phyloP scores from a whole-genome alignment of 2,329 filamentous ascomycete species.

The Phaeoacremonium minimum region DNA sequence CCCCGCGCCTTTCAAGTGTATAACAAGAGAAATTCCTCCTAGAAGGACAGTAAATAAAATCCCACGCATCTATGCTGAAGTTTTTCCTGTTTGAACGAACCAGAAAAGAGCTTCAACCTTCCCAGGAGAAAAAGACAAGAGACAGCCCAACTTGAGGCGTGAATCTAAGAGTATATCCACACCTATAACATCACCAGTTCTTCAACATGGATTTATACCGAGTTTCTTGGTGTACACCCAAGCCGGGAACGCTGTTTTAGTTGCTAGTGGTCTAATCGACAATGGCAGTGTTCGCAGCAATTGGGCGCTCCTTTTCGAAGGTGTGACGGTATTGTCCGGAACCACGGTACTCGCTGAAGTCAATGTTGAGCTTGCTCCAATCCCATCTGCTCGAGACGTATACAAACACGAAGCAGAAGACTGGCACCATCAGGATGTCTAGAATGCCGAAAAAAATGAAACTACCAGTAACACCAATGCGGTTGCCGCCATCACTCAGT shows the following conservation, averaged over 20 bases:
- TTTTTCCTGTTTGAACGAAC: too few relatives aligned
- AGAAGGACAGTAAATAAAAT: too few relatives aligned
- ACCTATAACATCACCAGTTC: too few relatives aligned
- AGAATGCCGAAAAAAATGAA: slow-evolving; percentile 43
- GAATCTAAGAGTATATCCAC: too few relatives aligned
- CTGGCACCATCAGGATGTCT: slow-evolving; percentile 37
- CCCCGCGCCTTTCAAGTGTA: too few relatives aligned
- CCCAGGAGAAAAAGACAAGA: too few relatives aligned
- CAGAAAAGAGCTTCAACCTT: too few relatives aligned
- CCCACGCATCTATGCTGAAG: too few relatives aligned
- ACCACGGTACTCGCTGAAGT: slow-evolving; percentile 40
- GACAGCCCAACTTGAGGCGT: too few relatives aligned
- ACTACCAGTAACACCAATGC: slow-evolving; percentile 33
- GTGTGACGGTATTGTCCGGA: background rate
- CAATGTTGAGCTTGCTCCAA: slow-evolving; percentile 35
- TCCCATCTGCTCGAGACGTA: slow-evolving; percentile 37
- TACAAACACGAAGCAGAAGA: slow-evolving; percentile 31
- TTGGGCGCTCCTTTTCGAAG: background rate
- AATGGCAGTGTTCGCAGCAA: background rate
- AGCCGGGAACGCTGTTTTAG: background rate
- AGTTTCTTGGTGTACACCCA: too few relatives aligned
- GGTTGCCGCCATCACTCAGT: slow-evolving; percentile 38
- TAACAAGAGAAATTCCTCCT: too few relatives aligned
- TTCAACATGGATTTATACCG: too few relatives aligned
- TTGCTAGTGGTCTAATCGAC: background rate